Base-by-base conservation (phyloP, 2,329 filamentous ascomycete genomes). In the Coleophoma crateriformis region DNA sequence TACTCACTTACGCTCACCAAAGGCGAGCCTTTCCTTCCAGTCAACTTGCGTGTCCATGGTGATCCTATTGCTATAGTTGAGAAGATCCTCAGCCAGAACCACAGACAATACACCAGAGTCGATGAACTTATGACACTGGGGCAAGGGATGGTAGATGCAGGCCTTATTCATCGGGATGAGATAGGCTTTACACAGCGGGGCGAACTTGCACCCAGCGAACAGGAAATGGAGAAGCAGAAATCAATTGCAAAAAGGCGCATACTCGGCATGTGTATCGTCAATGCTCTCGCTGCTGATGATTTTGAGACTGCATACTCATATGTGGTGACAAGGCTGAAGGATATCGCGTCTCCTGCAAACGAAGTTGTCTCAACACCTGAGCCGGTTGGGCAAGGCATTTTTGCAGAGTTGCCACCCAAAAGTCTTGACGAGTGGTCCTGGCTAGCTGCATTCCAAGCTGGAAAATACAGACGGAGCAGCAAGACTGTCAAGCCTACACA, bases 261-360 rank as follows among this genome's bases (percentile, higher is more conserved):
- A 46, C 84, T 83, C 6, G 85, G 86, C 51, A 89, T 92, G 85
- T 90, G 88, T 55, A 82, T 92, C 38, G 84, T 90, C 62, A 83
- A 86, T 13, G 87, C 88, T 12, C 74, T 94, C 1, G 74, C 76
- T 10, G 87, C 91, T 62, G 84, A 90, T 54, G 89, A 83, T 63
- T 94, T 94, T 53, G 89, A 95, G 63, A 94, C 88, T 0, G 88
- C 88, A 11, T 94, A 92, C 64, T 91, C 87, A 0, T 92, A 88
- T 61, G 84, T 91, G 2, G 79, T 89, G 43, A 90, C 83, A 61
- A 80, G 85, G 19, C 73, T 94, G 0, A 73, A 75, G 7, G 64
- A 68, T 8, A 61, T 67, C 27, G 58, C 62, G 57, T 57, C 63
- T 60, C 54, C 58, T 47, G 51, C 62, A 14, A 58, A 57, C 47